Conservation (phyloP, 805 yeast species). For the Starmerella geochares region DNA sequence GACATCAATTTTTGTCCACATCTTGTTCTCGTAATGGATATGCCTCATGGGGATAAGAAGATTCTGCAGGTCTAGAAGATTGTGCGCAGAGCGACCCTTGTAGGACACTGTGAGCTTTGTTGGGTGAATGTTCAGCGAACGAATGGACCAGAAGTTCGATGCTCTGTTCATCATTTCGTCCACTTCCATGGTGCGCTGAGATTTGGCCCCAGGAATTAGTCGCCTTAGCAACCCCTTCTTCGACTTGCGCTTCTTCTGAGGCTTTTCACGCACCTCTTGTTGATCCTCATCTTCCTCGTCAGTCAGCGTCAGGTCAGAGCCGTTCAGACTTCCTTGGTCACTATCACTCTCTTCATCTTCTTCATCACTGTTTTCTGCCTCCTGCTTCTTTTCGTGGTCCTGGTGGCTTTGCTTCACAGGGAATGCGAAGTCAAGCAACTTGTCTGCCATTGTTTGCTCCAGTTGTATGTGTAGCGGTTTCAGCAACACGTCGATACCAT, state of each 20-base stretch:
- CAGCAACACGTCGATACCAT: constrained; percentile 47
- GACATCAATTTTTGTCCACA: constrained; percentile 66
- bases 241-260: not conserved
- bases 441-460: constrained; percentile 59
- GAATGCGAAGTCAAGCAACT: constrained; percentile 57
- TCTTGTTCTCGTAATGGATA: constrained; percentile 46
- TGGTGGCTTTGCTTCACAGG: constrained; percentile 37
- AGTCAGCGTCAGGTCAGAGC: not conserved
- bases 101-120: constrained; percentile 59
- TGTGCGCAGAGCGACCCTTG: constrained; percentile 45
- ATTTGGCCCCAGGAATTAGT: not conserved
- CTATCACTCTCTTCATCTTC: constrained; percentile 11
- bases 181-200: constrained; percentile 30
- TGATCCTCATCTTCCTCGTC: not conserved
- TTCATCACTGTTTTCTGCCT: too few relatives aligned
- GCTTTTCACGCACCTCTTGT: not conserved
- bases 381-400: constrained; percentile 10
- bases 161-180: constrained; percentile 68
- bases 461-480: constrained; percentile 62
- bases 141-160: constrained; percentile 58
- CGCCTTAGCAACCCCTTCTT: not conserved
- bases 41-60: constrained; percentile 58
- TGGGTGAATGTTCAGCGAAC: constrained; percentile 43
- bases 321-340: not conserved
- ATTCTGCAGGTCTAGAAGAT: constrained; percentile 67